Base-by-base conservation (phyloP, 75 land plant genomes). In the Picea sitchensis region DNA sequence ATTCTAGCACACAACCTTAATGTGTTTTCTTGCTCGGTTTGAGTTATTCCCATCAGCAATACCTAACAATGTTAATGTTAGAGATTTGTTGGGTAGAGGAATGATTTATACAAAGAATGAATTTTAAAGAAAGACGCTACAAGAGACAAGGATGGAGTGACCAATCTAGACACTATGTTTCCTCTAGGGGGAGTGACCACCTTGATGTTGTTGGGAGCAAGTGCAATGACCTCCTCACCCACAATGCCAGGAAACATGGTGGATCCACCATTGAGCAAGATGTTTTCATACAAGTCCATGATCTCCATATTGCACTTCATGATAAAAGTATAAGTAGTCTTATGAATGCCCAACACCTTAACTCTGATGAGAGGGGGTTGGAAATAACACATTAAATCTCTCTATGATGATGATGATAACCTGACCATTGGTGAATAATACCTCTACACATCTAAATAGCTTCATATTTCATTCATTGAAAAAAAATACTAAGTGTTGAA, bases 281-380 rank as follows among this genome's bases (percentile, higher is more conserved):
- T 84, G 74, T 86, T 86, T 14, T 71, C 83, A 64, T 64, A 86
- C 64, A 86, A 75, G 56, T 86, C 87, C 82, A 83, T 78, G 72
- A 85, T 85, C 30, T 85, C 86, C 41, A 83, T 81, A 23, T 85
- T 82, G 76, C 87, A 86, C 79, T 80, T 86, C 87, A 86, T 86
- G 61, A 86, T 86, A 23, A 87, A 86, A 61, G 75, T 83, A 57
- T 81, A 83, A 2, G 85, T 84, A 57, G 82, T 79, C 82, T 82
- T 82, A 47, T 82, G 84, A 51, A 82, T 82, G 51, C 84, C 82
- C 1, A 47, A 44, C 47, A 77, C 77, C 23, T 82, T 84, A 17
- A 76, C 41, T 41, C 56, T 80, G 23, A 79, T 73, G 32, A 82
- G 67, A 3, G 83, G 69, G 12, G 84, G 84, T 21, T 82, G 51